Conservation (phyloP, 176 grass and related monocot genomes). For the Phoenix roebelenii region DNA sequence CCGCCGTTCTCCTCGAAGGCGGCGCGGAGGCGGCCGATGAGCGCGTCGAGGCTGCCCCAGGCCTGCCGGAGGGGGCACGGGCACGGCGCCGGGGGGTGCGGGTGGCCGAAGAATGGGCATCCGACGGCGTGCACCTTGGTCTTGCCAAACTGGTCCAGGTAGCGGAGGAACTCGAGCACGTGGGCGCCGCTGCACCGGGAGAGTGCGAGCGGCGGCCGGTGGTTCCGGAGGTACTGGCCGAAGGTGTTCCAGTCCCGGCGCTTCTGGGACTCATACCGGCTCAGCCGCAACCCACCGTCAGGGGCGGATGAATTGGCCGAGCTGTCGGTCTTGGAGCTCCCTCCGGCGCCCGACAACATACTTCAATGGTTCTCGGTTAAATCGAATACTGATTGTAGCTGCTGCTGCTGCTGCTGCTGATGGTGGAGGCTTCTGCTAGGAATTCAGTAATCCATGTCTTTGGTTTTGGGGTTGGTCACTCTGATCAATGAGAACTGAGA, state of each 20-base stretch:
- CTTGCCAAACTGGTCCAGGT: conserved; percentile 83
- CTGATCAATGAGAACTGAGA: no score
- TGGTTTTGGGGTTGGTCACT: no score
- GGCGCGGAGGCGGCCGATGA: conserved; percentile 69
- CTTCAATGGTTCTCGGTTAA: neutral
- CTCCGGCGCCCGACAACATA: conserved; percentile 31
- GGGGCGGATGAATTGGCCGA: conserved; percentile 5
- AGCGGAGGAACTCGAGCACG: conserved; percentile 75
- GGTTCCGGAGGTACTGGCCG: conserved; percentile 77
- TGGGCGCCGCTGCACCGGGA: conserved; percentile 69
- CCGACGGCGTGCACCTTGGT: conserved; percentile 53
- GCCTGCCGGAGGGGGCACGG: conserved; percentile 58
- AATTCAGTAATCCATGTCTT: no score
- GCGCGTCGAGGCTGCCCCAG: conserved; percentile 73
- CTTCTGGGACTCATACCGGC: conserved; percentile 83
- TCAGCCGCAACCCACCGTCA: conserved; percentile 19
- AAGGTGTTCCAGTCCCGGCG: conserved; percentile 84
- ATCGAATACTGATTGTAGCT: no score
- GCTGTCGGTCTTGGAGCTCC: conserved; percentile 22
- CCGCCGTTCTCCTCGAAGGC: conserved; percentile 85
- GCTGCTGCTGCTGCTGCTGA: no score
- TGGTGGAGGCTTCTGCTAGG: no score
- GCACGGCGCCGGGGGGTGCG: conserved; percentile 52
- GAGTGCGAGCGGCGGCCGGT: conserved; percentile 66
- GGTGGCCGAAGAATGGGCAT: conserved; percentile 75